Base-by-base conservation (phyloP, 495 filamentous ascomycete genomes). In the Bathelium albidoporum region DNA sequence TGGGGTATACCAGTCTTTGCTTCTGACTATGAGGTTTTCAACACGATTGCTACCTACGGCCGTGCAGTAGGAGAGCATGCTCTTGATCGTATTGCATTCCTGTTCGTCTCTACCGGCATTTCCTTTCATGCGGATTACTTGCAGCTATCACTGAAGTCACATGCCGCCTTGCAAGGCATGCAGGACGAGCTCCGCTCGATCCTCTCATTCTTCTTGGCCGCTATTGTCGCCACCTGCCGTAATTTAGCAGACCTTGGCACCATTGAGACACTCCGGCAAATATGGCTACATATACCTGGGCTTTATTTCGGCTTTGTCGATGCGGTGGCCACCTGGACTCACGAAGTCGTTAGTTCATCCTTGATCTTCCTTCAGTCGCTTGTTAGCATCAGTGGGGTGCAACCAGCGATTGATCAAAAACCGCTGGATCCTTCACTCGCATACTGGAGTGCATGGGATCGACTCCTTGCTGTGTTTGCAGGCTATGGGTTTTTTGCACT, bases 401-500 rank as follows among this genome's bases (percentile, higher is more conserved):
- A 20, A 16, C 49, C 24, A 29, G 49, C 49, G 5, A 16, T 29
- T 16, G 24, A 11, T 29, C 49, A 55, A 28, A 20, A 55, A 0
- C 67, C 77, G 11, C 69, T 86, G 1, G 80, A 90, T 64, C 82
- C 83, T 11, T 79, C 81, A 26, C 79, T 93, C 32, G 86, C 85
- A 2, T 81, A 87, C 49, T 97, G 92, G 92, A 81, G 82, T 64
- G 83, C 85, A 1, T 82, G 78, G 34, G 92, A 95, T 74, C 82
- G 91, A 31, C 80, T 85, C 55, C 85, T 89, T 73, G 92, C 93
- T 26, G 89, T 95, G 43, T 64, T 90, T 0, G 80, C 86, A 67
- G 94, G 94, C 39, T 97, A 97, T 70, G 69, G 85, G 0, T 83
- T 89, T 53, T 81, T 94, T 60, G 88, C 86, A 12, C 60, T 89